phyloP scores from a whole-genome alignment of 2,329 filamentous ascomycete genomes.

The Colletotrichum abscissum region DNA sequence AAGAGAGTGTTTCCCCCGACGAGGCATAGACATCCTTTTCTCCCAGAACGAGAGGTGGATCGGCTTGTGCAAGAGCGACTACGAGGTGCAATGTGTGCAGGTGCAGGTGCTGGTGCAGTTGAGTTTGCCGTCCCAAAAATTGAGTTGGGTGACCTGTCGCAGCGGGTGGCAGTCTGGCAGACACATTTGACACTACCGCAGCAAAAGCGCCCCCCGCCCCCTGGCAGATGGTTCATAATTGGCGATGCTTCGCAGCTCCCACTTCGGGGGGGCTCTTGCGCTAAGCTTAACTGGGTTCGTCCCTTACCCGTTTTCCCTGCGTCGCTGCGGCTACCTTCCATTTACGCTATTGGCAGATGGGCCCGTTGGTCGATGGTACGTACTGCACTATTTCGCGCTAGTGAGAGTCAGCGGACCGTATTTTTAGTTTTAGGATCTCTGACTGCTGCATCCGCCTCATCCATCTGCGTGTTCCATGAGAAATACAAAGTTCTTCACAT shows the following conservation, averaged over 20 bases:
- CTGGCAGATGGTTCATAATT: conserved; percentile 12
- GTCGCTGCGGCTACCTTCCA: conserved; percentile 1
- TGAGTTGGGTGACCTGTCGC: conserved; percentile 33
- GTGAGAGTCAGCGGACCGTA: conserved; percentile 1
- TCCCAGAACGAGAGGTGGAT: background rate
- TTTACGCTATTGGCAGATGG: conserved; percentile 12
- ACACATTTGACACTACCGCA: conserved; percentile 31
- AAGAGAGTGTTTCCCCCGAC: background rate
- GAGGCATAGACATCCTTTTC: conserved; percentile 9
- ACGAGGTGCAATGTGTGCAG: background rate
- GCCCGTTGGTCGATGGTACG: background rate
- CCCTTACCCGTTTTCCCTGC: conserved; percentile 19
- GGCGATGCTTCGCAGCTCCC: conserved; percentile 30
- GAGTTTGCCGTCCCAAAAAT: conserved; percentile 33
- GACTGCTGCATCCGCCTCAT: background rate
- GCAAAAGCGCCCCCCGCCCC: conserved; percentile 11
- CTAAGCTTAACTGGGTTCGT: conserved; percentile 30
- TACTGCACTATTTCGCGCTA: background rate
- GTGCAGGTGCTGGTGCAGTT: background rate
- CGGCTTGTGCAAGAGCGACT: background rate
- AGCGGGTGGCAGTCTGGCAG: conserved; percentile 29
- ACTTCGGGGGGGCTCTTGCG: conserved; percentile 20
- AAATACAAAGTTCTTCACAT: background rate
- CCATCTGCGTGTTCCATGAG: background rate
- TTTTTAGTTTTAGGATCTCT: background rate